These are phyloP conservation scores for Entrophospora sp. DNA, from an alignment of 192 early-diverging fungal genomes.

Conservation along the genomic window DNA sequence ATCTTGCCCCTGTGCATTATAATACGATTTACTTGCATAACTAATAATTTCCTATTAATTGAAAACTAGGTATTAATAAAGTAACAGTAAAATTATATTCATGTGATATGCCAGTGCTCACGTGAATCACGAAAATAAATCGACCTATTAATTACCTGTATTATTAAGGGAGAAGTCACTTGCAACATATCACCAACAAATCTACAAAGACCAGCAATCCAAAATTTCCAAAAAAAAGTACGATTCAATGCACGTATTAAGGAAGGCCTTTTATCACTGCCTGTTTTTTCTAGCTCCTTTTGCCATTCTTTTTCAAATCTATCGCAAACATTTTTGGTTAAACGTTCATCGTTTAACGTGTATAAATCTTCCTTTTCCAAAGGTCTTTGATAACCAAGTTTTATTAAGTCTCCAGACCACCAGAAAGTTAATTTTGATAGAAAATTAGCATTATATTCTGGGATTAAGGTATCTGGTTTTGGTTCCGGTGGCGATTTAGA, in stretches of 20 bases:
- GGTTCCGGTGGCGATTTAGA: neutral
- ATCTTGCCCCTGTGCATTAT: neutral
- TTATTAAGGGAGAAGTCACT: slow-evolving; percentile 18
- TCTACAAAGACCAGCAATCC: slow-evolving; percentile 27
- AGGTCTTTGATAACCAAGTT: slow-evolving; percentile 55
- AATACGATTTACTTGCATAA: neutral
- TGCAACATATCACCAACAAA: slow-evolving; percentile 30
- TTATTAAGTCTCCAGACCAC: slow-evolving; percentile 56
- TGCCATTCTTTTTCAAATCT: slow-evolving; percentile 28
- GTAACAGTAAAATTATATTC: neutral
- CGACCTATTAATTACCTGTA: too few species aligned
- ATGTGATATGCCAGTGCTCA: neutral
- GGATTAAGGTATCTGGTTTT: slow-evolving; percentile 7
- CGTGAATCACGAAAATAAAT: neutral
- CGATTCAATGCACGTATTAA: slow-evolving; percentile 33
- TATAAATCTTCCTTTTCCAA: slow-evolving; percentile 59
- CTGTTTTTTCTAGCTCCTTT: slow-evolving; percentile 10
- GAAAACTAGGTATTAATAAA: neutral
- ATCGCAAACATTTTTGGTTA: slow-evolving; percentile 21
- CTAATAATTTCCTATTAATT: too few species aligned
- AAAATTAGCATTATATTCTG: slow-evolving; percentile 46
- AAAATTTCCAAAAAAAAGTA: slow-evolving; percentile 33
- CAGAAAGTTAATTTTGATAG: slow-evolving; percentile 50
- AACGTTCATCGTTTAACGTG: slow-evolving; percentile 26
- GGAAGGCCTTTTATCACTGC: slow-evolving; percentile 23